Evolutionary conservation across 2,329 filamentous ascomycete genomes (phyloP).

Genomic region (Conoideocrella luteorostrata): DNA sequence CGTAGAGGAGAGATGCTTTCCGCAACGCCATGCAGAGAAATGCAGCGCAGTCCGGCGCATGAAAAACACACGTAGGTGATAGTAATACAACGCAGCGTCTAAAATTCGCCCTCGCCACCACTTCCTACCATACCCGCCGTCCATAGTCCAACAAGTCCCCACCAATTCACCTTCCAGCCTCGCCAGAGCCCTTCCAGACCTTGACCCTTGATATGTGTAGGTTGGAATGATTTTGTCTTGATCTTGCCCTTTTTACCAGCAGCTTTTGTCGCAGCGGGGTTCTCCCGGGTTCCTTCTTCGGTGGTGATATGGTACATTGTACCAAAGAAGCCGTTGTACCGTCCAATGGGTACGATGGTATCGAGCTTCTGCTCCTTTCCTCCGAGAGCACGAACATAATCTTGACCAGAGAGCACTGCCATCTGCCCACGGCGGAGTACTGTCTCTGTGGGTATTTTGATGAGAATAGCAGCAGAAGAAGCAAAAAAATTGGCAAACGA

Average conservation of each 20-base stretch:
- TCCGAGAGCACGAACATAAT: constrained; percentile 44
- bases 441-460: constrained; percentile 88
- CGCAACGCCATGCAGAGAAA: constrained; percentile 8
- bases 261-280: constrained; percentile 26
- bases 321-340: constrained; percentile 79
- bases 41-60: neutral
- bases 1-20: constrained; percentile 8
- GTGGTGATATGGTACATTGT: constrained; percentile 84
- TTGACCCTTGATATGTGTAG: constrained; percentile 52
- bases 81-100: constrained; percentile 15
- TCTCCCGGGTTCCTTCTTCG: constrained; percentile 65
- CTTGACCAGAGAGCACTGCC: constrained; percentile 54
- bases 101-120: constrained; percentile 57
- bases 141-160: constrained; percentile 71
- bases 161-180: constrained; percentile 73
- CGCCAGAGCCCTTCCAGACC: constrained; percentile 63
- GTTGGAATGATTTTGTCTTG: constrained; percentile 22
- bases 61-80: constrained; percentile 7
- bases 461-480: constrained; percentile 71
- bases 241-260: constrained; percentile 25
- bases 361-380: constrained; percentile 43
- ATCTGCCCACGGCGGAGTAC: constrained; percentile 85
- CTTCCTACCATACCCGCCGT: constrained; percentile 58
- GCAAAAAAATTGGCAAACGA: constrained; percentile 75
- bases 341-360: constrained; percentile 73